Percentiles rank a stretch among this genome's conserved stretches.
Evolutionary conservation across 768 basidiomycete species (phyloP).

Genomic region (Mycena rosella): DNA sequence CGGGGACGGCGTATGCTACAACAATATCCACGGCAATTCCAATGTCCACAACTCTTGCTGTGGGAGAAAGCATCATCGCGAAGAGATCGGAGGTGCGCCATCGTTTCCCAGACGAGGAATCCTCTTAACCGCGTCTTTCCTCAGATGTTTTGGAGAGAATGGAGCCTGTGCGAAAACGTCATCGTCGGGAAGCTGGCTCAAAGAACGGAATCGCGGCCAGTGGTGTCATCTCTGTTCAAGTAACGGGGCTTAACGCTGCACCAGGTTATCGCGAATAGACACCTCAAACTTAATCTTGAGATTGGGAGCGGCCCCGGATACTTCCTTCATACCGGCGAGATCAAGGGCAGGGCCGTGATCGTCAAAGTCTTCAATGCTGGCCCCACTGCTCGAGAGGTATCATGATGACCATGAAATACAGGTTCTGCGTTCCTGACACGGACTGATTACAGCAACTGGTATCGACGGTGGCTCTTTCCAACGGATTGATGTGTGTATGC

Average conservation of each 20-base stretch:
- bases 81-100: not conserved
- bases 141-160: too few relatives aligned
- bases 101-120: too few relatives aligned
- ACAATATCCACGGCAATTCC: slow-evolving; percentile 7
- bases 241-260: not conserved
- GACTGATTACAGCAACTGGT: not conserved
- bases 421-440: not conserved
- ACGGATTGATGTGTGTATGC: not conserved
- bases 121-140: too few relatives aligned
- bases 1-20: slow-evolving; percentile 8
- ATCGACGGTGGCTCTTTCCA: not conserved
- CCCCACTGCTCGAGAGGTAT: not conserved
- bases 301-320: slow-evolving; percentile 7
- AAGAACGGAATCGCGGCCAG: slow-evolving; percentile 3
- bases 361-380: slow-evolving; percentile 10
- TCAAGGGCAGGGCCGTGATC: not conserved
- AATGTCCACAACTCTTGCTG: not conserved
- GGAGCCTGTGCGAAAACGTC: not conserved
- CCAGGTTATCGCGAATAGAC: not conserved
- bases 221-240: not conserved
- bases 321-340: not conserved
- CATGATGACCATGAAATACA: too few relatives aligned
- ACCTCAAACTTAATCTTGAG: slow-evolving; percentile 11
- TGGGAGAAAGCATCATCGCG: not conserved
- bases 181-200: not conserved